These are phyloP conservation scores for Blastobotrys ciferrii DNA, from an alignment of 1,139 yeast species.

Conservation along the genomic window DNA sequence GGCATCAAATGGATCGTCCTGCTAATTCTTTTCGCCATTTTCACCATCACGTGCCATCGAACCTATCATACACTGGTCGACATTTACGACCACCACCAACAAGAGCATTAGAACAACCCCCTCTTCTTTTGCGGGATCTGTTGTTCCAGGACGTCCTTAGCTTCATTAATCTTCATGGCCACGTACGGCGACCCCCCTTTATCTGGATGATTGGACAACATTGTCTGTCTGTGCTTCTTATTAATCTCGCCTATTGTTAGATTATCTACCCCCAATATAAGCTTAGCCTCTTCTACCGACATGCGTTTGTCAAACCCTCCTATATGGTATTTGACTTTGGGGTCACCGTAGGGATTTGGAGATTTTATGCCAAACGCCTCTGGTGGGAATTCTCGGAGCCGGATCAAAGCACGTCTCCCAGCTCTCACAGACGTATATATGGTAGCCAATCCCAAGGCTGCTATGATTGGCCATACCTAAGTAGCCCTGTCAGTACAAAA, in stretches of 20 bases:
- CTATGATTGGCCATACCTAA: conserved; percentile 25
- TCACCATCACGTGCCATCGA: neutral
- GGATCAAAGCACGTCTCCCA: conserved; percentile 34
- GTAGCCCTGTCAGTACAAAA: neutral
- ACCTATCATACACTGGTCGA: neutral
- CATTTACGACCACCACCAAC: neutral
- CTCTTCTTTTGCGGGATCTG: conserved; percentile 11
- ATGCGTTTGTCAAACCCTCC: conserved; percentile 39
- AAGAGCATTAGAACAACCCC: conserved; percentile 9
- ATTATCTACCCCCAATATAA: conserved; percentile 34
- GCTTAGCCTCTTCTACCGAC: conserved; percentile 38
- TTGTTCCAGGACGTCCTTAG: conserved; percentile 59
- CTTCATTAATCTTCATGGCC: conserved; percentile 74
- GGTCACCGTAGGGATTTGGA: conserved; percentile 16
- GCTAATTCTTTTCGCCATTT: neutral
- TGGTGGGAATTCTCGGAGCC: conserved; percentile 35
- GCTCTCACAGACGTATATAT: conserved; percentile 33
- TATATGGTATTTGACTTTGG: conserved; percentile 24
- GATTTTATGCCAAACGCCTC: conserved; percentile 32
- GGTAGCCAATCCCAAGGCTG: conserved; percentile 28
- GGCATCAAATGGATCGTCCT: neutral
- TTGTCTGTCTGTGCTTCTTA: conserved; percentile 57
- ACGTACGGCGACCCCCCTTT: conserved; percentile 69
- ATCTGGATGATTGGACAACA: conserved; percentile 76
- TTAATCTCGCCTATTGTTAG: conserved; percentile 41